These are phyloP conservation scores for Bruguiera hainesii DNA, from an alignment of 441 rosid species.

Conservation along the genomic window DNA sequence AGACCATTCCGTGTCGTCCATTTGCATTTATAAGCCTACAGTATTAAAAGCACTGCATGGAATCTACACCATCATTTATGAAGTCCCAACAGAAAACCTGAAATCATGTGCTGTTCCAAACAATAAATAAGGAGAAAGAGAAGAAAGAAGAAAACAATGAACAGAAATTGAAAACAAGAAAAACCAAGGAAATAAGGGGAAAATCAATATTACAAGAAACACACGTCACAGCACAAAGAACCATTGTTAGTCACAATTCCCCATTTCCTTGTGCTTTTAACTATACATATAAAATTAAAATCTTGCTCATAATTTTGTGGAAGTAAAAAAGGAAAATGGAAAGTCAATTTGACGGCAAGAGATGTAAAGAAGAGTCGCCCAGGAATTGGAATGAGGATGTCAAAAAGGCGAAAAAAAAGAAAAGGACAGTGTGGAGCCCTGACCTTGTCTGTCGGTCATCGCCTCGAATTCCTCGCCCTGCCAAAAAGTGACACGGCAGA, in stretches of 20 bases:
- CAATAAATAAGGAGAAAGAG: background rate
- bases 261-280: no score
- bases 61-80: background rate
- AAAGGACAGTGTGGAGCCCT: slow-evolving; percentile 39
- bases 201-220: background rate
- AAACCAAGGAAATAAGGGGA: background rate
- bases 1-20: background rate
- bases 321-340: background rate
- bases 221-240: background rate
- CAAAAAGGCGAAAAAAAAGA: slow-evolving; percentile 16
- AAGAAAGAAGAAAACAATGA: background rate
- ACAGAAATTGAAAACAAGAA: background rate
- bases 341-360: slow-evolving; percentile 27
- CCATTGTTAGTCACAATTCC: no score
- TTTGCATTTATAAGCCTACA: slow-evolving; percentile 1
- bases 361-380: background rate
- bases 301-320: no score
- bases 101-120: background rate
- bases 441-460: slow-evolving; percentile 40
- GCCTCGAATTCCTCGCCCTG: slow-evolving; percentile 48
- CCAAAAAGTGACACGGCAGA: slow-evolving; percentile 48
- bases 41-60: background rate
- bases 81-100: background rate
- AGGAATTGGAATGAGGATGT: slow-evolving; percentile 21
- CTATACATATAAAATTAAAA: no score